These are phyloP conservation scores for Rhododendron ovatum DNA, from an alignment of 148 eudicot genomes.

Conservation along the genomic window DNA sequence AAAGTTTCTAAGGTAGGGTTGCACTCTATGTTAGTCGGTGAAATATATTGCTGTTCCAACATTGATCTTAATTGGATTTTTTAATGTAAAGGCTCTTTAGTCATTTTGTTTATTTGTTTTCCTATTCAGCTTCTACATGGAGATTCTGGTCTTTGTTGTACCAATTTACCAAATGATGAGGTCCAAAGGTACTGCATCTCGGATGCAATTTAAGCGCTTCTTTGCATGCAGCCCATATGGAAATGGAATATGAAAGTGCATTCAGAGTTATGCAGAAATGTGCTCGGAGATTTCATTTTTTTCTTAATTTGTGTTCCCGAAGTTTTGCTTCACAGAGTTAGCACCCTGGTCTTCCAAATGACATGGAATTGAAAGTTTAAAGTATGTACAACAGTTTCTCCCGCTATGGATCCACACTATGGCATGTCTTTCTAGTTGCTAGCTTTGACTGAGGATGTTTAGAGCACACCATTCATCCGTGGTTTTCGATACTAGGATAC, in stretches of 20 bases:
- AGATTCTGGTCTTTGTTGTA: slow-evolving; percentile 73
- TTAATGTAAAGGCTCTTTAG: neutral
- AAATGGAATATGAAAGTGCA: neutral
- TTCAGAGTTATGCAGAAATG: no score
- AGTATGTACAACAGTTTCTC: neutral
- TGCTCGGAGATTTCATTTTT: neutral
- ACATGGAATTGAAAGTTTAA: neutral
- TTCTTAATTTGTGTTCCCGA: neutral
- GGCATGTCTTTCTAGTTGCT: neutral
- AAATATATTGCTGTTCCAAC: neutral
- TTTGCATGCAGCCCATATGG: neutral
- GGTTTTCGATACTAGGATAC: neutral
- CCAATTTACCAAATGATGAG: slow-evolving; percentile 69
- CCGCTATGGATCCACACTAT: neutral
- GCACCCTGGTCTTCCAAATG: neutral
- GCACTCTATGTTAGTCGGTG: neutral
- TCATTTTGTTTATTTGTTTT: neutral
- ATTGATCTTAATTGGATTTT: neutral
- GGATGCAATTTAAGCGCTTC: neutral
- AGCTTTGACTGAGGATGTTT: neutral
- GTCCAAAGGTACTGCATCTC: slow-evolving; percentile 47
- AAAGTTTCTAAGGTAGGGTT: slow-evolving; percentile 73
- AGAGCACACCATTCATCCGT: neutral
- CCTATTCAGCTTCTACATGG: slow-evolving; percentile 66
- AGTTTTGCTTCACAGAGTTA: neutral